Base-by-base conservation (phyloP, 345 rosid genomes). In the Aquilaria sinensis region DNA sequence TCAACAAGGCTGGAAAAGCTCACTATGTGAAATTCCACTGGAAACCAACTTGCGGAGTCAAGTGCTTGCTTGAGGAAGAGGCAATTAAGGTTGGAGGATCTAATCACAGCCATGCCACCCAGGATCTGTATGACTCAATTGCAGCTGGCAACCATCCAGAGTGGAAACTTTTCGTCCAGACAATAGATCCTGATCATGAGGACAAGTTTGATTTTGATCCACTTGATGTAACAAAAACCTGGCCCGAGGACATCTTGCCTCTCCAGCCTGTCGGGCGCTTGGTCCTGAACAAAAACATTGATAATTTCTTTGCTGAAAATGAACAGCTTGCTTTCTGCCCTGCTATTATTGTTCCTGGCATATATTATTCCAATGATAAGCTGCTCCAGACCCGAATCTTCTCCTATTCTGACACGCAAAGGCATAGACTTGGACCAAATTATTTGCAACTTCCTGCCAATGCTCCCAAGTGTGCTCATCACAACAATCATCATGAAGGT, bases 211-310 rank as follows among this genome's bases (percentile, higher is more conserved):
- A 94, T 74, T 90, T 94, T 53, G 99, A 90, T 56, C 97, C 99
- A 1, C 96, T 94, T 67, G 97, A 94, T 80, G 95, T 86, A 58
- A 94, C 99, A 51, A 94, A 88, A 84, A 85, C 77, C 62, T 94
- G 99, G 99, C 99, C 99, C 12, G 99, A 94, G 77, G 97, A 94
- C 70, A 74, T 94, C 61, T 66, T 94, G 65, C 99, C 99, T n/a
- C 68, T 94, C 66, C 99, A 94, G 67, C 96, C 96, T 6, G 96
- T 94, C 62, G 99, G 99, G 31, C 96, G 96, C 47, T 64, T 94
- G 96, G 97, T 94, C 56, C 75, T 94, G 87, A 94, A 94, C 66
- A 94, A 78, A 79, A 94, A 94, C 81, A 87, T 94, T 8, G 97
- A 88, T 53, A 94, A 87, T 81, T 94, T 88, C 88, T 94, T 94